Evolutionary conservation across 257 asterid genomes (phyloP), one percentile per base, ranked within the genome.

Genomic region (Coffea canephora): DNA sequence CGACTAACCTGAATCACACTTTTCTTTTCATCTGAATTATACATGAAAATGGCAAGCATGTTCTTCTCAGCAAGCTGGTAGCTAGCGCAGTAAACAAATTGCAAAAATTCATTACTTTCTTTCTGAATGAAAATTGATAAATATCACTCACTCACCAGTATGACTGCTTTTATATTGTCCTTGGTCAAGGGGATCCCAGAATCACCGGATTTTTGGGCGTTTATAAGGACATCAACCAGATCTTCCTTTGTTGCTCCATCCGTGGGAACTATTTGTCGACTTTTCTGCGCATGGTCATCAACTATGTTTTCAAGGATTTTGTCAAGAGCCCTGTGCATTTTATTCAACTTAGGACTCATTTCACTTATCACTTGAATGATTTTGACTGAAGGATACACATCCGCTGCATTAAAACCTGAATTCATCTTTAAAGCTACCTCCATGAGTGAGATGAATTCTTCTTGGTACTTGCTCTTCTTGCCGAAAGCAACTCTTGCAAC

Each of bases 401-500:
- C 90, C 0, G 86, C 86, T 25, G 78, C 3, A 77, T 81, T 78
- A 10, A 86, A 84, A 0, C 84, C 86, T 3, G 81, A 84, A 0
- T 79, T 61, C 71, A 83, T 57, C 1, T 72, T 12, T 64, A 79
- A 39, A 8, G 75, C 80, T 79, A 57, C 64, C 55, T 57, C 79
- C 34, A 85, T 0, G 64, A 61, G 34, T 9, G 18, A 27, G 1
- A 81, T 71, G 82, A 86, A 19, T 57, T 52, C 13, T 10, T 83
- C 80, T 0, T 77, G 75, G 41, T 83, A 80, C 14, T 65, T 43
- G 68, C 77, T 13, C 27, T 79, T 78, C 16, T 50, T 77, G n/a
- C 90, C 88, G 23, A 83, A 83, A 6, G 86, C 82, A 2, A 87
- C 86, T 46, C 85, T 77, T 41, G 86, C 80, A 4, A 77, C 74